Percentiles rank a stretch among this genome's conserved stretches.
These are phyloP conservation scores for Curvularia verruculosa DNA, from an alignment of 2,329 filamentous ascomycete genomes.

Conservation along the genomic window DNA sequence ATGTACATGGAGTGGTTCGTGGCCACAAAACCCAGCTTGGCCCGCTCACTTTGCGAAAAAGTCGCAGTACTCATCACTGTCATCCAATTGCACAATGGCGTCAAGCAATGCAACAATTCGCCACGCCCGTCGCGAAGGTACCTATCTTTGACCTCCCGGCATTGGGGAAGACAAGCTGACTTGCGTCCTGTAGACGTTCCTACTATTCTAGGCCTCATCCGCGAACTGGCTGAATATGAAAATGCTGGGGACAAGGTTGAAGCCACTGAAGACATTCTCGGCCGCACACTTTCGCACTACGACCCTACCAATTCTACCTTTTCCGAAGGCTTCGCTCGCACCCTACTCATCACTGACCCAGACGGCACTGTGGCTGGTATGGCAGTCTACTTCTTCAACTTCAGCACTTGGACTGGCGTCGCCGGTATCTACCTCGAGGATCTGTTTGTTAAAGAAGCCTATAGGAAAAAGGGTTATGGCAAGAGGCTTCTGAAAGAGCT, in stretches of 20 bases:
- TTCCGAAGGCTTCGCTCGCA: constrained; percentile 72
- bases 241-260: constrained; percentile 74
- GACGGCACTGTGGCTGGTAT: constrained; percentile 67
- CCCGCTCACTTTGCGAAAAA: too few relatives aligned
- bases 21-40: neutral
- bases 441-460: constrained; percentile 75
- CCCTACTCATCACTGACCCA: constrained; percentile 66
- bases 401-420: constrained; percentile 87
- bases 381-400: constrained; percentile 94
- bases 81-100: constrained; percentile 28
- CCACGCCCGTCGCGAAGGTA: constrained; percentile 67
- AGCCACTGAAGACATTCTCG: constrained; percentile 77
- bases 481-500: constrained; percentile 74
- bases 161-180: neutral
- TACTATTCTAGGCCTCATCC: constrained; percentile 80
- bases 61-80: neutral
- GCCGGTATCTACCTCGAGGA: constrained; percentile 94
- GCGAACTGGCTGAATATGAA: constrained; percentile 87
- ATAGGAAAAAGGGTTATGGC: constrained; percentile 80
- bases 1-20: neutral
- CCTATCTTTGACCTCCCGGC: constrained; percentile 37
- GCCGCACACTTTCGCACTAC: constrained; percentile 79
- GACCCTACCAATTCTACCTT: constrained; percentile 47
- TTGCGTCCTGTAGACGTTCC: constrained; percentile 68
- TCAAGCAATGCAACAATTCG: constrained; percentile 54